Conservation (phyloP, 345 rosid genomes). For the Eucalyptus dawsonii region DNA sequence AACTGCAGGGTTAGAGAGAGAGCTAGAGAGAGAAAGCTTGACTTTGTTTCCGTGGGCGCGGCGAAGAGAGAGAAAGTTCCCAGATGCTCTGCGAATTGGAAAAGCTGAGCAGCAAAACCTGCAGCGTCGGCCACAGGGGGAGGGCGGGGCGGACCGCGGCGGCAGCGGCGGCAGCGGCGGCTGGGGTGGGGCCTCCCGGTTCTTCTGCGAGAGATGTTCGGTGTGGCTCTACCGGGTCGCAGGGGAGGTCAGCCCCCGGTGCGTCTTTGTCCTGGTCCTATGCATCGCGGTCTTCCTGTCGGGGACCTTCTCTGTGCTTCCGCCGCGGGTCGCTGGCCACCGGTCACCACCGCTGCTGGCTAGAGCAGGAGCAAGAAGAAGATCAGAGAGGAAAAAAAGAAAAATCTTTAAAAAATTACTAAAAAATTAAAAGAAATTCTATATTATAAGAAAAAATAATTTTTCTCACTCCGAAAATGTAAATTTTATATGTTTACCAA, state of each 20-base stretch:
- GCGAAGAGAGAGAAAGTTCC: background rate
- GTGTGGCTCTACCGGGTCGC: background rate
- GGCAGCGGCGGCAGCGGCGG: background rate
- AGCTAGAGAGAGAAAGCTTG: background rate
- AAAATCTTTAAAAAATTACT: no score
- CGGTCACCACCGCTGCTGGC: no score
- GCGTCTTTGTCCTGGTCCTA: constrained; percentile 42
- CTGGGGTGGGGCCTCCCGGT: background rate
- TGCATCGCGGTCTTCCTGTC: constrained; percentile 30
- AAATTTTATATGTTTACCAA: no score
- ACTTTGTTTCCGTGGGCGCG: background rate
- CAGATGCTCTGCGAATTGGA: constrained; percentile 57
- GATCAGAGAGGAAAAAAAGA: no score
- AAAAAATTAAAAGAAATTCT: no score
- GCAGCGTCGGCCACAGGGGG: constrained; percentile 5
- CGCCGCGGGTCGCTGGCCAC: no score
- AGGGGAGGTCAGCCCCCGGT: constrained; percentile 20
- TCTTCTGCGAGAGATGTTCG: constrained; percentile 25
- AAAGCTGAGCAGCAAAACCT: constrained; percentile 10
- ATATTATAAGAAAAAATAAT: no score
- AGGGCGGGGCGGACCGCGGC: background rate
- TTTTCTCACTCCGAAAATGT: no score
- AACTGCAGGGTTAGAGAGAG: no score
- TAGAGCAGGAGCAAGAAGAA: no score
- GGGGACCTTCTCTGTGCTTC: constrained; percentile 1